phyloP scores from a whole-genome alignment of 768 basidiomycete species.

The Austroboletus eburneus region DNA sequence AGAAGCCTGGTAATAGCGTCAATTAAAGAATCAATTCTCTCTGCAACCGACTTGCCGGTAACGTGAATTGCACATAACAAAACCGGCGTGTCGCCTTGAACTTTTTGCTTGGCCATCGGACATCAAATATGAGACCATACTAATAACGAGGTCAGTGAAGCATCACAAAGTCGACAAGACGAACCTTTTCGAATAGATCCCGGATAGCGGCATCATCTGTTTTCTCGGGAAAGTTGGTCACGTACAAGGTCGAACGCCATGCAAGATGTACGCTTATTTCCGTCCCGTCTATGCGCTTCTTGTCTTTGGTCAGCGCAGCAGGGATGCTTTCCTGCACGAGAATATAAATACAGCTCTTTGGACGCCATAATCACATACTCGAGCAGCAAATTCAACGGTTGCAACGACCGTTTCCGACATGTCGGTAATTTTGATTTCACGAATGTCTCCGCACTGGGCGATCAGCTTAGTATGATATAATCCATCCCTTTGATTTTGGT shows the following conservation, averaged over 20 bases:
- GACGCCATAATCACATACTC: slow-evolving; percentile 29
- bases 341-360: not conserved
- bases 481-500: not conserved
- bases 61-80: slow-evolving; percentile 89
- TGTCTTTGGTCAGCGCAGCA: slow-evolving; percentile 89
- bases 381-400: slow-evolving; percentile 80
- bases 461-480: slow-evolving; percentile 5
- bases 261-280: slow-evolving; percentile 86
- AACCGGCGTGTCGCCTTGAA: slow-evolving; percentile 89
- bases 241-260: slow-evolving; percentile 92
- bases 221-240: slow-evolving; percentile 91
- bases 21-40: not conserved
- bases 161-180: slow-evolving; percentile 9
- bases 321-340: slow-evolving; percentile 68
- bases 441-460: slow-evolving; percentile 81
- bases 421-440: slow-evolving; percentile 77
- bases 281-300: slow-evolving; percentile 71
- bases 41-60: slow-evolving; percentile 53
- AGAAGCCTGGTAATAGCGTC: slow-evolving; percentile 39
- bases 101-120: slow-evolving; percentile 97
- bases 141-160: slow-evolving; percentile 28
- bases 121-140: slow-evolving; percentile 91
- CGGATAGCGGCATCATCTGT: slow-evolving; percentile 75
- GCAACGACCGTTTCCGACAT: slow-evolving; percentile 63
- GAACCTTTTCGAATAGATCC: slow-evolving; percentile 72